Base-by-base conservation (phyloP, 805 yeast genomes). In the Candida manassasensis region DNA sequence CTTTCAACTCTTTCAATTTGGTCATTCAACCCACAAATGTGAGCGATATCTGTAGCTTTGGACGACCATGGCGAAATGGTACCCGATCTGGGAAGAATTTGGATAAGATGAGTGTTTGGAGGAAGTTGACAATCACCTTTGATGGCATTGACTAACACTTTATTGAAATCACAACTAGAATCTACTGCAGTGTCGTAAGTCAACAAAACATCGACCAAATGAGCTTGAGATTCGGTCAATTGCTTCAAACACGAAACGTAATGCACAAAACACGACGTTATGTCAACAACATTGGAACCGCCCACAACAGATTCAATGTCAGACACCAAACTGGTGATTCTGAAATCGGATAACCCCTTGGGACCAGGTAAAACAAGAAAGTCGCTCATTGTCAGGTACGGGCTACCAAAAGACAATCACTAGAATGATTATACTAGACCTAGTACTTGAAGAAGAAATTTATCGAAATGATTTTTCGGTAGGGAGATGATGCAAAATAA, bases 11-110 rank as follows among this genome's bases (percentile, higher is more conserved):
- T 76, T 52, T 78, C 85, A 32, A 93, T 70, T 41, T 71, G 74
- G 13, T 71, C 69, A 25, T 69, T 74, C 41, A 93, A 71, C 7
- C 96, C 96, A 64, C 96, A 86, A 38, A 85, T 95, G 38, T 80
- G 77, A 35, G 89, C 75, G 47, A 93, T 93, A 63, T 93, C 90
- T 27, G 98, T 89, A 18, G 99, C 99, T 65, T 93, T 93, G 10
- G 97, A 89, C 7, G 96, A 86, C 99, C 99, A 93, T 21, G 98
- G 97, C 17, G 97, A 89, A 46, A 93, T 90, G 9, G 98, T 93
- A 42, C 98, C 98, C 6, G 88, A 69, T 59, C 97, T 78, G 29
- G 99, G 98, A 35, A 88, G 70, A 35, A 93, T 72, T 56, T 95
- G 74, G 31, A 90, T 63, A 45, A 88, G 63, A 42, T 76, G 73